Conservation (phyloP, 805 yeast genomes). For the Kodamaea kaohsiungensis region DNA sequence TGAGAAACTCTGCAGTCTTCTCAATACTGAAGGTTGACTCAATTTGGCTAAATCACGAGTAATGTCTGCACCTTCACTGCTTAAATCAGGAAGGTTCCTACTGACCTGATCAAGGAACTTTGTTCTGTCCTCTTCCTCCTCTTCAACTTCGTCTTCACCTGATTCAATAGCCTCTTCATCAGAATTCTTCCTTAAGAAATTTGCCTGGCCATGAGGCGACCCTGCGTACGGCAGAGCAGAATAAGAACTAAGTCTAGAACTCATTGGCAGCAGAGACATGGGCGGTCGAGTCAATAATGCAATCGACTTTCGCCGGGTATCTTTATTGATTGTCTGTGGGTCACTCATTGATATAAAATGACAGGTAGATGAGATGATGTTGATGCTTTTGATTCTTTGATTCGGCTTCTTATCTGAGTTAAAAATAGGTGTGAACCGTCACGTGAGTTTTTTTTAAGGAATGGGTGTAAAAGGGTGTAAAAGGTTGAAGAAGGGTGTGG, state of each 20-base stretch:
- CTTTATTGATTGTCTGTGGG: slow-evolving; percentile 16
- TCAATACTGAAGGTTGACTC: slow-evolving; percentile 7
- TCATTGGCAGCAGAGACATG: slow-evolving; percentile 24
- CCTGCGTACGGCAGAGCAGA: slow-evolving; percentile 10
- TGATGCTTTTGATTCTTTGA: not conserved
- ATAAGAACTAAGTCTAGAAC: slow-evolving; percentile 11
- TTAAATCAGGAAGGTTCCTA: slow-evolving; percentile 42
- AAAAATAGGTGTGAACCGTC: not conserved
- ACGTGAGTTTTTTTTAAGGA: not conserved
- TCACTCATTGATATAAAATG: slow-evolving; percentile 10
- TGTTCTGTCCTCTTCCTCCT: slow-evolving; percentile 24
- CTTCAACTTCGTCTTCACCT: slow-evolving; percentile 7
- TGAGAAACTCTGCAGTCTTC: slow-evolving; percentile 22
- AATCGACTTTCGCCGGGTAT: slow-evolving; percentile 27
- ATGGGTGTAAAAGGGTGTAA: too few relatives aligned
- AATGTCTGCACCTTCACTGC: slow-evolving; percentile 52
- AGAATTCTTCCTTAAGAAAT: slow-evolving; percentile 9
- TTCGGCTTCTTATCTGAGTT: not conserved
- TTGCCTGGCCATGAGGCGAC: slow-evolving; percentile 7
- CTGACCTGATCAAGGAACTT: slow-evolving; percentile 30
- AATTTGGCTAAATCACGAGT: slow-evolving; percentile 47
- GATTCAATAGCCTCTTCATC: slow-evolving; percentile 15
- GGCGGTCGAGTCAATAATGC: slow-evolving; percentile 35
- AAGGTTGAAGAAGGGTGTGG: too few relatives aligned
- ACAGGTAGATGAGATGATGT: not conserved